Conservation (phyloP, 306 rosid species). For the Senna tora region DNA sequence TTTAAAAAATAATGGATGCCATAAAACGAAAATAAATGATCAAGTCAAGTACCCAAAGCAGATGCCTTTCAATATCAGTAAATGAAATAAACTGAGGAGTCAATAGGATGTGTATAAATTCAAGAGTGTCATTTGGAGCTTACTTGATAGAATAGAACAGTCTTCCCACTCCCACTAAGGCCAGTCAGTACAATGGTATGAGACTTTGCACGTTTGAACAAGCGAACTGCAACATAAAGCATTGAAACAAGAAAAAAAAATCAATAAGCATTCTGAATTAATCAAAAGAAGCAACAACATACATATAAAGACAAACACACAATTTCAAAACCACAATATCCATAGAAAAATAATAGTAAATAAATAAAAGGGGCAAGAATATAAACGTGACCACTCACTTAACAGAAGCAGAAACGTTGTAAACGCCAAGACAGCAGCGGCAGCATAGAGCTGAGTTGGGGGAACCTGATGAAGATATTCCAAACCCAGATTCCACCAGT, state of each 20-base stretch:
- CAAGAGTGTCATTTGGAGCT: constrained; percentile 22
- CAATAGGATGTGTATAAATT: not conserved
- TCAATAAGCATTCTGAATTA: not conserved
- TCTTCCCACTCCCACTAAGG: constrained; percentile 83
- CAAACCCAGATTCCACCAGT: constrained; percentile 41
- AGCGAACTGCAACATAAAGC: constrained; percentile 56
- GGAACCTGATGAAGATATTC: constrained; percentile 57
- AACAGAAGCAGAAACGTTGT: constrained; percentile 54
- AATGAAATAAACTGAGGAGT: not conserved
- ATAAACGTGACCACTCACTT: constrained; percentile 34
- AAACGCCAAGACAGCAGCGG: constrained; percentile 54
- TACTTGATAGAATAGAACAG: constrained; percentile 83
- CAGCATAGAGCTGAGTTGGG: constrained; percentile 60
- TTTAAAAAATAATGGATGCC: not conserved
- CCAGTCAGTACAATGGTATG: constrained; percentile 78
- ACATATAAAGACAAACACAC: not conserved
- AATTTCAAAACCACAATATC: not conserved
- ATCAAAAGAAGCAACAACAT: not conserved
- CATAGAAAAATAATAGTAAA: not conserved
- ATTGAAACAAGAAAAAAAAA: not conserved
- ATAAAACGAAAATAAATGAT: not conserved
- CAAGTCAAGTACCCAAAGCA: not conserved
- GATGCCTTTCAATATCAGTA: not conserved
- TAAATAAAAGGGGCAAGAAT: not conserved
- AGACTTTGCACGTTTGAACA: constrained; percentile 69